These are phyloP conservation scores for Dacryopinax spathularia DNA, from an alignment of 768 basidiomycete species.

Conservation along the genomic window DNA sequence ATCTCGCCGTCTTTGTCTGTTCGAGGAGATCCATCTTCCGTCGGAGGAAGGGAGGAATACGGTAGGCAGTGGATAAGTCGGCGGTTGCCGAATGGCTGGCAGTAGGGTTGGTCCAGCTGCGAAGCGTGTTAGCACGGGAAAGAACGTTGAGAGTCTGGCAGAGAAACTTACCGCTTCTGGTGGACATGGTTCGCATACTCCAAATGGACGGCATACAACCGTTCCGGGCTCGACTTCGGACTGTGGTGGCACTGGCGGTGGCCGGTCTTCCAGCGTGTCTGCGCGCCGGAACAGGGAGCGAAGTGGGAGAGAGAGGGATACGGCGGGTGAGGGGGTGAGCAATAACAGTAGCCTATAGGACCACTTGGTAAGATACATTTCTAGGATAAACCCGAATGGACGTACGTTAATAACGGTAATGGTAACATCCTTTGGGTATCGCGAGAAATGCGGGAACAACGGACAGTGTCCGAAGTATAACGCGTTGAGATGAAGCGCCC, in stretches of 20 bases:
- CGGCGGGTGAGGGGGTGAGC: background rate
- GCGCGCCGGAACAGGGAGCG: background rate
- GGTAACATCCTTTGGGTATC: background rate
- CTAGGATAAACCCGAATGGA: background rate
- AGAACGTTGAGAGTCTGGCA: no score
- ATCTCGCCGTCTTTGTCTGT: conserved; percentile 5
- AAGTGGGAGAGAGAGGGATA: background rate
- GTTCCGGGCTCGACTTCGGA: conserved; percentile 1
- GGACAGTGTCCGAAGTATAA: background rate
- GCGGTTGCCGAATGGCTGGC: conserved; percentile 90
- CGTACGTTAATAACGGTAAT: background rate
- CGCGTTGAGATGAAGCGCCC: background rate
- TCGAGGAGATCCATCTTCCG: conserved; percentile 4
- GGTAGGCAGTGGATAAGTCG: conserved; percentile 68
- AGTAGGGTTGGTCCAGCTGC: conserved; percentile 76
- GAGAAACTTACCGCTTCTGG: conserved; percentile 25
- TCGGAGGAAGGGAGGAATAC: conserved; percentile 9
- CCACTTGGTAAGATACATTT: background rate
- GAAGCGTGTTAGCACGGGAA: background rate
- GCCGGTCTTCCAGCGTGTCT: background rate
- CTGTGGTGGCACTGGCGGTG: background rate
- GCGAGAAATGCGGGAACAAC: background rate
- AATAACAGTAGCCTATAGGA: background rate
- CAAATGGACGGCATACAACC: conserved; percentile 25
- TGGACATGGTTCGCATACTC: conserved; percentile 34